phyloP scores from a whole-genome alignment of 352 stramenopile species.

The Phytophthora citrophthora region DNA sequence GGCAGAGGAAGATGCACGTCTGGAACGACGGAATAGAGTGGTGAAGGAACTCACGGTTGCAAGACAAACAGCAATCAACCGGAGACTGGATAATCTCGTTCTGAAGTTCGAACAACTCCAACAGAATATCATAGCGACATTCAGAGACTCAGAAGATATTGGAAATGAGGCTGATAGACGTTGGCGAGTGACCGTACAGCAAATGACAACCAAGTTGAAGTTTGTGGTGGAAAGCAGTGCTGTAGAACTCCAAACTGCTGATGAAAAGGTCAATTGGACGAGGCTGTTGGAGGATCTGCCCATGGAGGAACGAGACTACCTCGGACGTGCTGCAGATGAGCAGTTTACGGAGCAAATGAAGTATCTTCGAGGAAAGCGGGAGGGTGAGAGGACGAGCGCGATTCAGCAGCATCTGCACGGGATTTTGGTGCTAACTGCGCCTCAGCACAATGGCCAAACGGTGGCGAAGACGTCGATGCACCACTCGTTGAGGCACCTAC shows the following conservation, averaged over 20 bases:
- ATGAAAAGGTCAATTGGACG: slow-evolving; percentile 40
- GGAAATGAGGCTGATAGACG: slow-evolving; percentile 1
- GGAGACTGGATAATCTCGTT: slow-evolving; percentile 19
- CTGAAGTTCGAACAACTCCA: slow-evolving; percentile 29
- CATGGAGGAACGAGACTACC: slow-evolving; percentile 52
- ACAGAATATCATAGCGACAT: slow-evolving; percentile 1
- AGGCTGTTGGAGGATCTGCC: slow-evolving; percentile 50
- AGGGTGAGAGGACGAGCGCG: slow-evolving; percentile 34
- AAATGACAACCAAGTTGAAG: slow-evolving; percentile 55
- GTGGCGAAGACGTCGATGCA: slow-evolving; percentile 42
- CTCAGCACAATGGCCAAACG: slow-evolving; percentile 48
- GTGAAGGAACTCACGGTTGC: slow-evolving; percentile 16
- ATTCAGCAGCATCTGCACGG: slow-evolving; percentile 52
- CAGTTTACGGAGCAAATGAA: slow-evolving; percentile 72
- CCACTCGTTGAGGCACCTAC: slow-evolving; percentile 57
- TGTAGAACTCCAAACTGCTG: slow-evolving; percentile 20
- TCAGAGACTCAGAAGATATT: not conserved
- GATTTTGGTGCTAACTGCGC: slow-evolving; percentile 42
- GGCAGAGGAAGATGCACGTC: slow-evolving; percentile 27
- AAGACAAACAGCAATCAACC: slow-evolving; percentile 4
- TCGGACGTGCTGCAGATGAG: slow-evolving; percentile 59
- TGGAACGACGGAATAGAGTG: slow-evolving; percentile 18
- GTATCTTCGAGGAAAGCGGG: slow-evolving; percentile 45
- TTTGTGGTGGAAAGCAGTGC: slow-evolving; percentile 47
- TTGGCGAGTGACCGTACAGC: slow-evolving; percentile 7